Conservation (phyloP, 2,329 filamentous ascomycete species). For the Thermochaetoides dissita region DNA sequence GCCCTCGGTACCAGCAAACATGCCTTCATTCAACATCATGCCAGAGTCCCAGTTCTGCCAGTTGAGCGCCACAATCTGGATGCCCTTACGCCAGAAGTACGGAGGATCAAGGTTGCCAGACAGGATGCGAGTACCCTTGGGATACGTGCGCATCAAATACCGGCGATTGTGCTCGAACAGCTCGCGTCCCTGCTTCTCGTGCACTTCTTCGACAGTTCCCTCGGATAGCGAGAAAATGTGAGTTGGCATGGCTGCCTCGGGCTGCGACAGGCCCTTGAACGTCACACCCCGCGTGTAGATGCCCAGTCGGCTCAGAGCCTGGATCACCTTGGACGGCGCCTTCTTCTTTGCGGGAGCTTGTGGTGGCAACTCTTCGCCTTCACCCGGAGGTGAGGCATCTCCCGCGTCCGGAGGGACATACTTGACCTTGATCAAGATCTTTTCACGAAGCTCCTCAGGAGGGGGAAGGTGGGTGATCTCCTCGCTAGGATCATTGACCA, state of each 20-base stretch:
- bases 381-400: conserved; percentile 14
- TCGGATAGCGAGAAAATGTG: conserved; percentile 58
- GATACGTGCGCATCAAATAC: conserved; percentile 79
- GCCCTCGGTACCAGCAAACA: conserved; percentile 73
- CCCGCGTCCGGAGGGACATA: conserved; percentile 34
- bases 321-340: conserved; percentile 53
- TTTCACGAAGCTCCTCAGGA: conserved; percentile 55
- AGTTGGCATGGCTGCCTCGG: conserved; percentile 50
- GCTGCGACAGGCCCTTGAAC: conserved; percentile 65
- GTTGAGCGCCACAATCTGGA: conserved; percentile 84
- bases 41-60: conserved; percentile 86
- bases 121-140: conserved; percentile 64
- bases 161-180: conserved; percentile 72
- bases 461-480: conserved; percentile 44
- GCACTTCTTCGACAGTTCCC: conserved; percentile 47
- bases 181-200: conserved; percentile 31
- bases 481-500: conserved; percentile 43
- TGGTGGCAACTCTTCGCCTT: background rate
- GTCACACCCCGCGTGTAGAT: conserved; percentile 73
- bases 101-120: conserved; percentile 80
- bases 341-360: conserved; percentile 19
- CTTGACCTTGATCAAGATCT: conserved; percentile 78
- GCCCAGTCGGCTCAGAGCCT: conserved; percentile 59
- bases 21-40: conserved; percentile 91
- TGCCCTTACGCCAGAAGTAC: conserved; percentile 74